Evolutionary conservation across 805 yeast genomes (phyloP), one percentile per base, ranked within the genome.

Genomic region (Cyberlindnera veronae): DNA sequence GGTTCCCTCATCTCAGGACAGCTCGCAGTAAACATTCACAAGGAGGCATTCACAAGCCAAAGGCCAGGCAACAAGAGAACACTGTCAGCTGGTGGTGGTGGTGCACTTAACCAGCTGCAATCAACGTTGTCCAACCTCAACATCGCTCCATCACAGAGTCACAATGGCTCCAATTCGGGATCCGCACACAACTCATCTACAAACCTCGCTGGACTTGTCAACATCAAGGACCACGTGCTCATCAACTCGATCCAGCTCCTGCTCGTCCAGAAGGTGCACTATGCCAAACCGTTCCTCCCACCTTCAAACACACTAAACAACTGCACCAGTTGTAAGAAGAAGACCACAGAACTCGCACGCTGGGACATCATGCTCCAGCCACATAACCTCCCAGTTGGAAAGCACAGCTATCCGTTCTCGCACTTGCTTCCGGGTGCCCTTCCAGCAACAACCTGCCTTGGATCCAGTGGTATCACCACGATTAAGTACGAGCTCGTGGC

Each of bases 391-490:
- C 68, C 80, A 7, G 62, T 67, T 5, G 93, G 91, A 1, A 68
- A 72, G 14, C 96, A 93, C 54, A 88, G 85, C 1, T 93, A 86
- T 60, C 99, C 99, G 2, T 91, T 93, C 58, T 83, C 95, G 16
- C 89, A 88, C 59, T 66, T 93, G 29, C 59, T 93, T 8, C 95
- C 96, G 0, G 99, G 99, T 0, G 70, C 84, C 18, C 61, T 89
- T 22, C 96, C 98, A 1, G 87, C 95, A 1, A 76, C 95, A 1
- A 61, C 80, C 24, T 54, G 64, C 8, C 58, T 85, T 14, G 89
- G 95, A 5, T 55, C 76, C 0, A 67, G 66, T 36, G 61, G 73
- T 2, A 55, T 64, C 16, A 67, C 81, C 0, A 66, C 72, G 13
- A 76, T 93, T 35, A 74, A 74, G 51, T 93, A 93, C 65, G 86